Percentiles rank a stretch among this genome's conserved stretches.
Conservation (phyloP, 148 eudicot species). For the Spergularia bocconei region DNA sequence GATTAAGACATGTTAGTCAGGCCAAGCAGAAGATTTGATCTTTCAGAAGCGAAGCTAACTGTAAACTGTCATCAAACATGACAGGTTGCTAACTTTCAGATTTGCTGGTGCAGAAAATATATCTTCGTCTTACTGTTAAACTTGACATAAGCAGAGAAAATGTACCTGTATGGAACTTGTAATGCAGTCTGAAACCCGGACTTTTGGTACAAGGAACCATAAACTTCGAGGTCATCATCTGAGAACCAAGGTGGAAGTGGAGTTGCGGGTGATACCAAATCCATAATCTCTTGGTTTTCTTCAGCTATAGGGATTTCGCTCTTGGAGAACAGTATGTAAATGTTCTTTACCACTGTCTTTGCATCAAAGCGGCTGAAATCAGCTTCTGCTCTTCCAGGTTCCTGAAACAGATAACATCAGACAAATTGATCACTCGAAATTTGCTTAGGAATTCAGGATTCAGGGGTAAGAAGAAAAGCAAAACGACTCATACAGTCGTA, state of each 20-base stretch:
- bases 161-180: slow-evolving; percentile 65
- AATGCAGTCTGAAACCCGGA: slow-evolving; percentile 59
- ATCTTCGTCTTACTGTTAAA: too few relatives aligned
- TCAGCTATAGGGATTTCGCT: slow-evolving; percentile 53
- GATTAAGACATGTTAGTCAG: too few relatives aligned
- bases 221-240: slow-evolving; percentile 50
- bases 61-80: too few relatives aligned
- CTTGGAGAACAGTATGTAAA: slow-evolving; percentile 57
- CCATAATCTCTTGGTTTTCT: slow-evolving; percentile 65
- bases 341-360: slow-evolving; percentile 53
- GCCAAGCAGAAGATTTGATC: too few relatives aligned
- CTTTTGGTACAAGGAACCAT: slow-evolving; percentile 49
- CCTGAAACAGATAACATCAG: slow-evolving; percentile 23
- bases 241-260: slow-evolving; percentile 65
- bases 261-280: slow-evolving; percentile 46
- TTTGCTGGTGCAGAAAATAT: too few relatives aligned
- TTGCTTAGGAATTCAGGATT: not conserved
- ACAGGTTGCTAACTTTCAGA: too few relatives aligned
- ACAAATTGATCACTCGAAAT: not conserved
- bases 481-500: slow-evolving; percentile 26
- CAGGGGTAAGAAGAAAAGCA: not conserved
- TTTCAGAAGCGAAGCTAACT: too few relatives aligned
- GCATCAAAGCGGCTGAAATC: slow-evolving; percentile 59
- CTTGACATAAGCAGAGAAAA: too few relatives aligned
- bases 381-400: slow-evolving; percentile 68